These are phyloP conservation scores for Leucogyrophana mollusca DNA, from an alignment of 768 basidiomycete genomes.

Conservation along the genomic window DNA sequence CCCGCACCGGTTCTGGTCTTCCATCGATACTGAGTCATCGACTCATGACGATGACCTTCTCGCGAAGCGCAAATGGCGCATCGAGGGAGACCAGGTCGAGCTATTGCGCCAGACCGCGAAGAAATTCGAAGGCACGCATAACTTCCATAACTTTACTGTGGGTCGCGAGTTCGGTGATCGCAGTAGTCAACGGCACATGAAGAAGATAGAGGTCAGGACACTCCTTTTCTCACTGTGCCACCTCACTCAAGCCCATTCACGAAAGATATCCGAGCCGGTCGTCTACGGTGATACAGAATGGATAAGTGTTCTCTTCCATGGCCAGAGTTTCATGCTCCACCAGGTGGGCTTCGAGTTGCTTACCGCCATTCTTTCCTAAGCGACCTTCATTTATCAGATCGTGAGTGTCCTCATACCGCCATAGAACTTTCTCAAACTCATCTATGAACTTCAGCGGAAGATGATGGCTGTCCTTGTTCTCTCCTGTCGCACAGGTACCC, in stretches of 20 bases:
- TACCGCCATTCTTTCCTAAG: slow-evolving; percentile 10
- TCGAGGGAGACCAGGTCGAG: slow-evolving; percentile 49
- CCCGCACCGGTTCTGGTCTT: slow-evolving; percentile 64
- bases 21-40: slow-evolving; percentile 31
- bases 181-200: slow-evolving; percentile 86
- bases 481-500: slow-evolving; percentile 71
- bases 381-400: slow-evolving; percentile 25
- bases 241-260: background rate
- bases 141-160: slow-evolving; percentile 97
- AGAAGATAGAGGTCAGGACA: slow-evolving; percentile 76
- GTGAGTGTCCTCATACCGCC: slow-evolving; percentile 21
- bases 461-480: slow-evolving; percentile 93
- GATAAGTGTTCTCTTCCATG: slow-evolving; percentile 91
- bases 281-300: slow-evolving; percentile 93
- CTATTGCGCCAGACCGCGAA: slow-evolving; percentile 54
- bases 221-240: background rate
- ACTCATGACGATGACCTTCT: slow-evolving; percentile 55
- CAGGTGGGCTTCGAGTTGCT: slow-evolving; percentile 59
- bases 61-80: slow-evolving; percentile 75
- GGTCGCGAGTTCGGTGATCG: slow-evolving; percentile 81
- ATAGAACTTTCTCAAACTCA: no score
- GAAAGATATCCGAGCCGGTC: slow-evolving; percentile 77
- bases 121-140: slow-evolving; percentile 86
- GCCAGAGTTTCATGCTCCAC: slow-evolving; percentile 98
- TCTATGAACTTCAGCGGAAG: slow-evolving; percentile 66